Percentiles rank a stretch among this genome's conserved stretches.
phyloP scores from a whole-genome alignment of 2,329 filamentous ascomycete species.

The Balansia obtecta region DNA sequence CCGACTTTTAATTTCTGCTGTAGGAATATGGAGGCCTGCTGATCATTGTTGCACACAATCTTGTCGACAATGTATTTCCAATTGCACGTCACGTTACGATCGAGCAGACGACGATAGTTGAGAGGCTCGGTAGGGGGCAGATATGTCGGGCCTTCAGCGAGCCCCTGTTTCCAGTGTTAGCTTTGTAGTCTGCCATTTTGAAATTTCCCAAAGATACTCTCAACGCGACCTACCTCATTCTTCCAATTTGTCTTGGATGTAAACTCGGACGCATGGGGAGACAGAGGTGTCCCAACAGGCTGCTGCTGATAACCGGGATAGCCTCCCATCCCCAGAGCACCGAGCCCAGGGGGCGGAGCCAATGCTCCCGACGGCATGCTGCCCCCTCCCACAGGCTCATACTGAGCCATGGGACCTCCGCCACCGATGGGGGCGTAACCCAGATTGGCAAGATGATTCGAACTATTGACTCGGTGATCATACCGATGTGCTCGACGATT shows the following conservation, averaged over 20 bases:
- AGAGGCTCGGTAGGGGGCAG: constrained; percentile 79
- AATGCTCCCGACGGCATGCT: constrained; percentile 22
- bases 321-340: constrained; percentile 28
- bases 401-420: constrained; percentile 17
- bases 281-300: constrained; percentile 52
- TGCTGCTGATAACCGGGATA: constrained; percentile 41
- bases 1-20: constrained; percentile 98
- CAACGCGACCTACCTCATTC: constrained; percentile 31
- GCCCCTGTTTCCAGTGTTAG: constrained; percentile 11
- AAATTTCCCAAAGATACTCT: not conserved
- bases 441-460: constrained; percentile 20
- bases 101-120: constrained; percentile 89
- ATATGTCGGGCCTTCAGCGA: constrained; percentile 58
- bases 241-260: constrained; percentile 46
- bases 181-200: not conserved
- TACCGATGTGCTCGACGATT: constrained; percentile 34
- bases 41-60: constrained; percentile 98
- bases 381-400: constrained; percentile 23
- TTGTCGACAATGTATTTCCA: constrained; percentile 99
- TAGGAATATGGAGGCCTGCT: constrained; percentile 96
- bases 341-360: constrained; percentile 21
- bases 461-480: constrained; percentile 30
- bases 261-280: constrained; percentile 64
- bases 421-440: constrained; percentile 21
- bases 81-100: constrained; percentile 93